Conservation (phyloP, 306 rosid species). For the Purshia tridentata region DNA sequence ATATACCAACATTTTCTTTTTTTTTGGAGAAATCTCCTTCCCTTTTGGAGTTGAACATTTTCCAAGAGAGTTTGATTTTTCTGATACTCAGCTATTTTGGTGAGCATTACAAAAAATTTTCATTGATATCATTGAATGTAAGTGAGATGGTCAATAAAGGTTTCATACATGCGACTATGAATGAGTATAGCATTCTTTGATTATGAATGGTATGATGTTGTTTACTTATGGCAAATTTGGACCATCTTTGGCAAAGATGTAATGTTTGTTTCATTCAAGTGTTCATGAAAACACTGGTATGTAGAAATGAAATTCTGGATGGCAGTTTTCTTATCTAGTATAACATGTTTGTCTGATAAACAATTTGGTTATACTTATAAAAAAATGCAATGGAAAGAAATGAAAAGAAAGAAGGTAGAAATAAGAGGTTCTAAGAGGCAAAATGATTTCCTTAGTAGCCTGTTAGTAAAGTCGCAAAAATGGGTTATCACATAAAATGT, state of each 20-base stretch:
- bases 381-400: background rate
- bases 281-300: background rate
- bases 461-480: background rate
- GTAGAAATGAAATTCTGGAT: background rate
- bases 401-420: background rate
- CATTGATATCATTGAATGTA: no score
- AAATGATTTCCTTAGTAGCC: background rate
- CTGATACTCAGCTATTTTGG: background rate
- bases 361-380: background rate
- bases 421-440: background rate
- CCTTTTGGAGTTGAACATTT: background rate
- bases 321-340: background rate
- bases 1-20: background rate
- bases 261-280: background rate
- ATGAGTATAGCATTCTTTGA: background rate
- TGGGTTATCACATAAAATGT: background rate
- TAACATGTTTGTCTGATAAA: background rate
- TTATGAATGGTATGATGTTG: background rate
- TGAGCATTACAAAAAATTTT: background rate
- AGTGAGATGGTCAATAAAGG: background rate
- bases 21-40: background rate
- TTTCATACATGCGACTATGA: background rate
- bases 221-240: background rate
- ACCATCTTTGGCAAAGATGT: background rate
- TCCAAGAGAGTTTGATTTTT: background rate